Evolutionary conservation across 768 basidiomycete genomes (phyloP).

Genomic region (Lactarius hatsudake): DNA sequence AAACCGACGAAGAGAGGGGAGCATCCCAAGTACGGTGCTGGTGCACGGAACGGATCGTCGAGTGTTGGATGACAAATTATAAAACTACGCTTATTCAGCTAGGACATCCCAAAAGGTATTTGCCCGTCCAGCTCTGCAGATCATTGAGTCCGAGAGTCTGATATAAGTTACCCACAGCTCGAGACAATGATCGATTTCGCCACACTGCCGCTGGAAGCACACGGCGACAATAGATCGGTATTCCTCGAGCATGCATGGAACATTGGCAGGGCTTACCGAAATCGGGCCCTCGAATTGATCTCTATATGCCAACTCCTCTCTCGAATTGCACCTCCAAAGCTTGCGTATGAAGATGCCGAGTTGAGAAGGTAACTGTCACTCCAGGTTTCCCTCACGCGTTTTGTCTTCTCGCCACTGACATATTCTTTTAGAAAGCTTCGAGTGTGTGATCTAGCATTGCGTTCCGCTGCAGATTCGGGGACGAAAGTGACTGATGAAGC

Average conservation of each 20-base stretch:
- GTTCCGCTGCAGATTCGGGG: neutral
- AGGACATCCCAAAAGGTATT: no score
- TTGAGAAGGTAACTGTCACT: neutral
- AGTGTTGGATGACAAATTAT: no score
- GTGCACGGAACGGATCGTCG: no score
- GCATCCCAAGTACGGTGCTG: no score
- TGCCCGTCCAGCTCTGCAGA: no score
- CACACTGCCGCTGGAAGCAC: neutral
- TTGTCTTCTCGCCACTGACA: neutral
- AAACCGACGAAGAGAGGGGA: no score
- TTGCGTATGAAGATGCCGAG: neutral
- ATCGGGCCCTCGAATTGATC: neutral
- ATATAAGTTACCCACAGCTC: conserved; percentile 27
- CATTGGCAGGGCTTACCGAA: neutral
- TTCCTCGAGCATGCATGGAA: neutral
- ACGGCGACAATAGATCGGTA: neutral
- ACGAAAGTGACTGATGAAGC: neutral
- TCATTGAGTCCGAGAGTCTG: conserved; percentile 40
- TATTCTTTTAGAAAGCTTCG: neutral
- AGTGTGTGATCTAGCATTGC: neutral
- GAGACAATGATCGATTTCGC: no score
- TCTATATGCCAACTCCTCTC: neutral
- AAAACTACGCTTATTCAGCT: no score
- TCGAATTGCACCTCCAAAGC: neutral
- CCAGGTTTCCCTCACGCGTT: neutral